A percentile compares a stretch with the other conserved stretches of the same genome.
Conservation (phyloP, 2,329 filamentous ascomycete genomes). For the Mycocentrospora acerina region DNA sequence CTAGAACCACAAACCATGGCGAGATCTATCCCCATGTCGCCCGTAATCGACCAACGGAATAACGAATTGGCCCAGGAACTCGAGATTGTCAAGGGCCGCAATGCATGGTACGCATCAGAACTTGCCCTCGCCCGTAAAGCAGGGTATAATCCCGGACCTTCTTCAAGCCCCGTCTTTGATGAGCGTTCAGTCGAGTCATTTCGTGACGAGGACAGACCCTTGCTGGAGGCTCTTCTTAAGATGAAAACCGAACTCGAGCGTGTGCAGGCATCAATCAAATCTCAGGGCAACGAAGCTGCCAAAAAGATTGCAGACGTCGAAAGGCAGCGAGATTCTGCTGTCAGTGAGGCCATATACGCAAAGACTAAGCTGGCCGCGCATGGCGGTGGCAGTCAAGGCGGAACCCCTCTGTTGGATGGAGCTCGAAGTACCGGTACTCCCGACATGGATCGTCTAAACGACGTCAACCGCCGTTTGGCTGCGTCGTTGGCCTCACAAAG, state of each 20-base stretch:
- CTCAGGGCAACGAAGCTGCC: slow-evolving; percentile 81
- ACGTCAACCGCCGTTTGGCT: slow-evolving; percentile 82
- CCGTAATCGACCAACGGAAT: slow-evolving; percentile 61
- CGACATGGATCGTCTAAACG: slow-evolving; percentile 68
- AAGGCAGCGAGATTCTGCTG: slow-evolving; percentile 89
- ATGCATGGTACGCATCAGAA: slow-evolving; percentile 97
- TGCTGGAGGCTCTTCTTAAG: slow-evolving; percentile 87
- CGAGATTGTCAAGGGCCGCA: slow-evolving; percentile 78
- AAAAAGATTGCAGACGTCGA: slow-evolving; percentile 92
- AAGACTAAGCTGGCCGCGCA: slow-evolving; percentile 90
- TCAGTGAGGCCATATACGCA: slow-evolving; percentile 91
- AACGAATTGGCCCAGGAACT: slow-evolving; percentile 82
- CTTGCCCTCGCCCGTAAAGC: slow-evolving; percentile 87
- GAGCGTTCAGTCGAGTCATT: slow-evolving; percentile 76
- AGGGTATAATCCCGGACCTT: slow-evolving; percentile 75
- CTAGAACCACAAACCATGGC: slow-evolving; percentile 54
- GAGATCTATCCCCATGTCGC: slow-evolving; percentile 62
- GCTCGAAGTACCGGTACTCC: slow-evolving; percentile 60
- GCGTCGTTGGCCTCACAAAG: slow-evolving; percentile 74
- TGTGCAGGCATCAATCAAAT: slow-evolving; percentile 86
- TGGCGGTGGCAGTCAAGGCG: slow-evolving; percentile 63
- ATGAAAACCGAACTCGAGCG: slow-evolving; percentile 89
- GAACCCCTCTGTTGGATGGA: slow-evolving; percentile 56
- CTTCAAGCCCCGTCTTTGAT: slow-evolving; percentile 72
- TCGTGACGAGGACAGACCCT: slow-evolving; percentile 84